phyloP scores from a whole-genome alignment of 176 grass and related monocot genomes.

The Echinochloa phyllopogon region DNA sequence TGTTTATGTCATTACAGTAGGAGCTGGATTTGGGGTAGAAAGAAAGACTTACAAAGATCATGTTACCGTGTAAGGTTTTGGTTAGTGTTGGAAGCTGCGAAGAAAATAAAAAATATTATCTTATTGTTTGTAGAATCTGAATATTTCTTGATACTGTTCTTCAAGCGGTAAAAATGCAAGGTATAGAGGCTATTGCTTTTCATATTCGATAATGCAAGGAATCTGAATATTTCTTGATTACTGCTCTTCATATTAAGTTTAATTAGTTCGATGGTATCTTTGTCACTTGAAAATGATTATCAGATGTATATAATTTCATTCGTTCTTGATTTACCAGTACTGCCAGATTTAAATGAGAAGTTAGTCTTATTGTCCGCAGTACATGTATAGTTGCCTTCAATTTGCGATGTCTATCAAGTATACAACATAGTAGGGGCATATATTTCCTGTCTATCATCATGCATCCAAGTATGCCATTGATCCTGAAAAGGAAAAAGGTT shows the following conservation, averaged over 20 bases:
- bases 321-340: neutral
- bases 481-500: neutral
- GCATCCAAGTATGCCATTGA: neutral
- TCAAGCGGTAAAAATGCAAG: neutral
- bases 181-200: neutral
- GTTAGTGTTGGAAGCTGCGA: neutral
- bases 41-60: neutral
- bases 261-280: neutral
- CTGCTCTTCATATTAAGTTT: slow-evolving; percentile 3
- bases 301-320: neutral
- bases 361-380: neutral
- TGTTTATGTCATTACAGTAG: neutral
- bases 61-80: neutral
- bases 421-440: neutral
- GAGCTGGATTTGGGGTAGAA: neutral
- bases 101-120: neutral
- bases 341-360: neutral
- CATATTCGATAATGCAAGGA: too few species aligned
- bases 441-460: neutral
- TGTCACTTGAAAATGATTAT: neutral
- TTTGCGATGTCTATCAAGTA: neutral
- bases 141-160: neutral
- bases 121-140: neutral
- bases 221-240: too few species aligned
- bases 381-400: neutral